Conservation (phyloP, 352 stramenopile genomes). For the Phytophthora tubulina region DNA sequence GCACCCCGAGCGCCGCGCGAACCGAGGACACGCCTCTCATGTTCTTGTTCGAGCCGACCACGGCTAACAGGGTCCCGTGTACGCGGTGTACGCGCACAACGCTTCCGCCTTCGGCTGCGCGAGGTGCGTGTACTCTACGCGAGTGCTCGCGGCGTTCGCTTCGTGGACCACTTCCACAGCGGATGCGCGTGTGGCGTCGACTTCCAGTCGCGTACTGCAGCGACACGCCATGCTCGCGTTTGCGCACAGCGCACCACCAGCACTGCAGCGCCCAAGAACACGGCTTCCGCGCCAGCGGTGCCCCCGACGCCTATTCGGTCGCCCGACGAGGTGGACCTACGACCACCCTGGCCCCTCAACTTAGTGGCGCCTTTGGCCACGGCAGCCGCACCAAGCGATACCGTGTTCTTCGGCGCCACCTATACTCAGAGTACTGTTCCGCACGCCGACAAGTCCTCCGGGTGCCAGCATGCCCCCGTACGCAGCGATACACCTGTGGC, state of each 20-base stretch:
- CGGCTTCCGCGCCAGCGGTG: background rate
- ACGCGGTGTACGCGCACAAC: slow-evolving; percentile 26
- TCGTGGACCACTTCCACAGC: slow-evolving; percentile 11
- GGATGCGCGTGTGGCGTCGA: slow-evolving; percentile 8
- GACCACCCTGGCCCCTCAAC: background rate
- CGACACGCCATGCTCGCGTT: background rate
- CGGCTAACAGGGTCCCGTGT: background rate
- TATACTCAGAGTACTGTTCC: background rate
- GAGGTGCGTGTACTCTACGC: slow-evolving; percentile 2
- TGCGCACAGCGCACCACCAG: background rate
- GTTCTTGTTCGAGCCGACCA: no score
- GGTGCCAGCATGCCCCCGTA: background rate
- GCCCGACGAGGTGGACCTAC: background rate
- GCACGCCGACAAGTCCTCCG: background rate
- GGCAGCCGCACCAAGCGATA: slow-evolving; percentile 7
- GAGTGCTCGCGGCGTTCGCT: background rate
- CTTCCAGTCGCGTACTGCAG: slow-evolving; percentile 3
- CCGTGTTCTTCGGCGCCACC: background rate
- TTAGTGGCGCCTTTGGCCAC: background rate
- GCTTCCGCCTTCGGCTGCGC: slow-evolving; percentile 8
- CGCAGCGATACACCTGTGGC: background rate
- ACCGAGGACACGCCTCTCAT: no score
- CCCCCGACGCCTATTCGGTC: no score
- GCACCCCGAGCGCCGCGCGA: no score
- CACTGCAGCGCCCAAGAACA: background rate